Evolutionary conservation across 805 yeast genomes (phyloP).

Genomic region (Candida anglica): DNA sequence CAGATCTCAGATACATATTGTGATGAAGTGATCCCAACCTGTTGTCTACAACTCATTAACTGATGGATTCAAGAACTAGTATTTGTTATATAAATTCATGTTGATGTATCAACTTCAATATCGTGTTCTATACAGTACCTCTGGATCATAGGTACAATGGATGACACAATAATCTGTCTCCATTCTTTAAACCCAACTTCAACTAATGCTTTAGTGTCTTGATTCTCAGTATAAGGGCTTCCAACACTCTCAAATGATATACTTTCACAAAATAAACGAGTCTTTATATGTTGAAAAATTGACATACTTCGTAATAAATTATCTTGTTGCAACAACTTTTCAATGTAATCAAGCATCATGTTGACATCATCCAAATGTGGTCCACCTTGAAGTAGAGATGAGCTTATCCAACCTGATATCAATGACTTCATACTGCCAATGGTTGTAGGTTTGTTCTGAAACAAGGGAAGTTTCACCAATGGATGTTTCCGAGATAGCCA

Average conservation of each 20-base stretch:
- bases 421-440: conserved; percentile 12
- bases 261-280: conserved; percentile 6
- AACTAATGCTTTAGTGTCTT: conserved; percentile 2
- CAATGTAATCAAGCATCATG: conserved; percentile 16
- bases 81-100: neutral
- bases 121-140: conserved; percentile 7
- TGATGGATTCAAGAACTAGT: conserved; percentile 1
- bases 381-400: conserved; percentile 26
- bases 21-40: conserved; percentile 19
- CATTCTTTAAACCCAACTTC: conserved; percentile 8
- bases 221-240: neutral
- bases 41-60: conserved; percentile 9
- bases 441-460: conserved; percentile 9
- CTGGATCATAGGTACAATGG: conserved; percentile 4
- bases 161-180: conserved; percentile 4
- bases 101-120: no score
- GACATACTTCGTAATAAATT: conserved; percentile 14
- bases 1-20: conserved; percentile 13
- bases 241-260: neutral
- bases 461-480: conserved; percentile 7
- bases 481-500: neutral
- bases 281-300: conserved; percentile 12
- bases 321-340: conserved; percentile 12
- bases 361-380: conserved; percentile 31
- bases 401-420: conserved; percentile 22